A percentile compares a stretch with the other conserved stretches of the same genome.
phyloP scores from a whole-genome alignment of 2,329 filamentous ascomycete genomes.

The Moelleriella libera region DNA sequence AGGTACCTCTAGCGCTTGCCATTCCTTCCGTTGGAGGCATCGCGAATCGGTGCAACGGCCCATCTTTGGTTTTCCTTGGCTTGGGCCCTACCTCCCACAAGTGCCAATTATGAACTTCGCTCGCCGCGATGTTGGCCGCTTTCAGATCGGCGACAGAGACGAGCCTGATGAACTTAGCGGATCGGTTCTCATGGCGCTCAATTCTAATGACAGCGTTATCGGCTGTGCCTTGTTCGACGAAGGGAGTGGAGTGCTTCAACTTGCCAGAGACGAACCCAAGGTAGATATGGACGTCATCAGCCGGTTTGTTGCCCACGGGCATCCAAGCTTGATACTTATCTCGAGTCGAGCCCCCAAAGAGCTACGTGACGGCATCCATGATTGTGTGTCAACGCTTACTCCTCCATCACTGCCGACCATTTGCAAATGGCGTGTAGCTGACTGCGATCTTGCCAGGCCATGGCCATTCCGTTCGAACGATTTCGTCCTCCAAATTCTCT shows the following conservation, averaged over 20 bases:
- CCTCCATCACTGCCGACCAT: background rate
- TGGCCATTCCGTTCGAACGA: background rate
- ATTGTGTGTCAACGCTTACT: background rate
- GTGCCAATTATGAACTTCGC: no score
- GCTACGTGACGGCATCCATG: constrained; percentile 13
- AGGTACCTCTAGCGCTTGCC: no score
- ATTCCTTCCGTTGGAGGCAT: no score
- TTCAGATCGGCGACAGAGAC: background rate
- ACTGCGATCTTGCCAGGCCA: background rate
- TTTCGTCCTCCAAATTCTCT: constrained; percentile 2
- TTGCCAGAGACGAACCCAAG: constrained; percentile 63
- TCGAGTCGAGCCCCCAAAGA: constrained; percentile 29
- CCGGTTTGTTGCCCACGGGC: constrained; percentile 37
- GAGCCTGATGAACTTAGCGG: constrained; percentile 26
- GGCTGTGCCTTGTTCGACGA: constrained; percentile 78
- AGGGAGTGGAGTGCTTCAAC: constrained; percentile 51
- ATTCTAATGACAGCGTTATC: constrained; percentile 54
- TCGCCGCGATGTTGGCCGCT: background rate
- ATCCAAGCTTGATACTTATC: constrained; percentile 41
- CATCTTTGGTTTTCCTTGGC: no score
- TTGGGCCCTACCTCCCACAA: no score
- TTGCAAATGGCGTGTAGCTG: constrained; percentile 10
- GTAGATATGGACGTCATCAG: constrained; percentile 58
- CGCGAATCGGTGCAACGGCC: no score
- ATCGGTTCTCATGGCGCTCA: constrained; percentile 66